A percentile compares a stretch with the other conserved stretches of the same genome.
phyloP scores from a whole-genome alignment of 495 filamentous ascomycete species.

The Geopyxis carbonaria region DNA sequence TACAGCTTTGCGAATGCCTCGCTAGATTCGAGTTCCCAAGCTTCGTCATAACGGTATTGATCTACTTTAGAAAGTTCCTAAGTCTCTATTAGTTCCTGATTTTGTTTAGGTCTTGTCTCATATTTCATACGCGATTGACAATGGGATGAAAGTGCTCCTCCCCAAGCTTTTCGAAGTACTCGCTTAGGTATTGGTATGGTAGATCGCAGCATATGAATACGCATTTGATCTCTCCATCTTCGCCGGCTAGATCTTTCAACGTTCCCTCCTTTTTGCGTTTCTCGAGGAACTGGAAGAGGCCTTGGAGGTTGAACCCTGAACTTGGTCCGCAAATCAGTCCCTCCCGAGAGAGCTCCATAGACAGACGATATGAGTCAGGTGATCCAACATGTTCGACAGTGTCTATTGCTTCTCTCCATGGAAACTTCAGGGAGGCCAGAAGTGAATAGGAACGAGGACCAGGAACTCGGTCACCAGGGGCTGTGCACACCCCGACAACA shows the following conservation, averaged over 20 bases:
- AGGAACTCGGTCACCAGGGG: conserved; percentile 38
- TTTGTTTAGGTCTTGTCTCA: not conserved
- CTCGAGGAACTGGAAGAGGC: conserved; percentile 36
- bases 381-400: conserved; percentile 38
- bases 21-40: conserved; percentile 31
- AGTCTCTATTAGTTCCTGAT: conserved; percentile 6
- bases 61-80: conserved; percentile 35
- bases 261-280: conserved; percentile 32
- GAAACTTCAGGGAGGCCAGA: conserved; percentile 37
- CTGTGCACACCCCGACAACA: conserved; percentile 38
- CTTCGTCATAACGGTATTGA: conserved; percentile 37
- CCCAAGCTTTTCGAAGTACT: conserved; percentile 41
- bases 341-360: conserved; percentile 37
- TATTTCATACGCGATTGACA: conserved; percentile 34
- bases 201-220: conserved; percentile 47
- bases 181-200: conserved; percentile 44
- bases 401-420: conserved; percentile 40
- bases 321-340: conserved; percentile 44
- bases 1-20: conserved; percentile 6
- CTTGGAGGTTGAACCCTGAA: conserved; percentile 40
- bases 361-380: conserved; percentile 35
- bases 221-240: conserved; percentile 33
- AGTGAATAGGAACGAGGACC: conserved; percentile 39
- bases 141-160: conserved; percentile 37
- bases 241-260: conserved; percentile 30